Base-by-base conservation (phyloP, 345 rosid genomes). In the Eucalyptus tenuipes region DNA sequence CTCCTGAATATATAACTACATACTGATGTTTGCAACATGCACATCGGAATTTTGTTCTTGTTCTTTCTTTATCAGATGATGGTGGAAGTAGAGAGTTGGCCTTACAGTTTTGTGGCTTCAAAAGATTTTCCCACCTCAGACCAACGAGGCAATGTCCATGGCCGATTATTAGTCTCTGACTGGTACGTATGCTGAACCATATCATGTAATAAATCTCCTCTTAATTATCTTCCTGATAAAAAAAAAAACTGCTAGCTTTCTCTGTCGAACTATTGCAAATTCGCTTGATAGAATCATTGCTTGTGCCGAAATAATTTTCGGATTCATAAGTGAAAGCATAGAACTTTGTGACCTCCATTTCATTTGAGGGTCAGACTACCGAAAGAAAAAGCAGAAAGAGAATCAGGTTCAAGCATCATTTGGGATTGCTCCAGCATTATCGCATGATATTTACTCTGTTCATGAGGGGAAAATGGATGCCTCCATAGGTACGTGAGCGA, bases 71-170 rank as follows among this genome's bases (percentile, higher is more conserved):
- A 48, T 71, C 91, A 95, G 96, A 92, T 91, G 93, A 86, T 33
- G 17, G 57, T 29, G 31, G 96, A 95, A 91, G 93, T 92, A 22
- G 87, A 91, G 47, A 94, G 91, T 88, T 95, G 97, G 97, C 97
- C 97, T 22, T 94, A 94, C 87, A 87, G 86, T 64, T 95, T 95
- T 89, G 94, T 95, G 64, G 94, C 94, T 81, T 94, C 97, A 2
- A 90, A 92, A 68, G 96, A 95, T 90, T 95, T 92, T 71, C 94
- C 91, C 6, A 87, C 90, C 37, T 89, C 92, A 2, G 92, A 93
- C 53, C 92, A 93, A 88, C 91, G 97, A 14, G 96, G 95, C 27
- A 71, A 25, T 45, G 89, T 94, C 80, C 86, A 49, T 24, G 97
- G 96, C n/a, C 91, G 94, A 91, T 86, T 95, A 61, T 86, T 91